Conservation (phyloP, 202 grass and related monocot genomes). For the Zoysia matrella region DNA sequence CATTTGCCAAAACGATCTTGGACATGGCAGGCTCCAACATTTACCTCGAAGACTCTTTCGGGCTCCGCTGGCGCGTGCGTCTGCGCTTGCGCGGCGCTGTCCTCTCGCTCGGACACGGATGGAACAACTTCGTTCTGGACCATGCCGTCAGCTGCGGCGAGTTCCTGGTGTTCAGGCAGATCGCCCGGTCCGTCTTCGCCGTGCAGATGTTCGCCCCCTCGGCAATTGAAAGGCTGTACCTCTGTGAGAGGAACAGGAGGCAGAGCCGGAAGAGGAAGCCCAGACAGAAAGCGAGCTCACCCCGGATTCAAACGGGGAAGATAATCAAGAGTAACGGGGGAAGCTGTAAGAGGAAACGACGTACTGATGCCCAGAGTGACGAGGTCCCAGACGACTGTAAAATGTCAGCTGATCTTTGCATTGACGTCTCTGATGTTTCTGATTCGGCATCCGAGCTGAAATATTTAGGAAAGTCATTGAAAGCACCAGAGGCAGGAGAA, state of each 20-base stretch:
- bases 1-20: slow-evolving; percentile 51
- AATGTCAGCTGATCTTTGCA: not conserved
- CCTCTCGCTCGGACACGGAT: slow-evolving; percentile 58
- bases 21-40: slow-evolving; percentile 47
- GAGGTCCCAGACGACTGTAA: not conserved
- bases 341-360: slow-evolving; percentile 33
- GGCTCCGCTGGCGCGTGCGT: slow-evolving; percentile 53
- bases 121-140: slow-evolving; percentile 67
- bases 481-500: not conserved
- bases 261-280: slow-evolving; percentile 57
- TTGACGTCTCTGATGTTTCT: slow-evolving; percentile 26
- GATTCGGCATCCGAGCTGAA: slow-evolving; percentile 1
- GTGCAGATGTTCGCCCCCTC: slow-evolving; percentile 66
- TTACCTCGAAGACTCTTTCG: slow-evolving; percentile 58
- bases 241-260: slow-evolving; percentile 56
- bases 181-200: slow-evolving; percentile 51
- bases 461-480: slow-evolving; percentile 13
- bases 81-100: slow-evolving; percentile 30
- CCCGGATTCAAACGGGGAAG: not conserved
- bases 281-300: not conserved
- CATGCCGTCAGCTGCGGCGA: slow-evolving; percentile 63
- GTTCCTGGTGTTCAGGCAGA: slow-evolving; percentile 70
- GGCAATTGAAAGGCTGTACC: slow-evolving; percentile 54
- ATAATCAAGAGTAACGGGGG: not conserved
- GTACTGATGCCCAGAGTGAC: not conserved